These are phyloP conservation scores for Teunomyces barrocoloradensis DNA, from an alignment of 805 yeast genomes.

Conservation along the genomic window DNA sequence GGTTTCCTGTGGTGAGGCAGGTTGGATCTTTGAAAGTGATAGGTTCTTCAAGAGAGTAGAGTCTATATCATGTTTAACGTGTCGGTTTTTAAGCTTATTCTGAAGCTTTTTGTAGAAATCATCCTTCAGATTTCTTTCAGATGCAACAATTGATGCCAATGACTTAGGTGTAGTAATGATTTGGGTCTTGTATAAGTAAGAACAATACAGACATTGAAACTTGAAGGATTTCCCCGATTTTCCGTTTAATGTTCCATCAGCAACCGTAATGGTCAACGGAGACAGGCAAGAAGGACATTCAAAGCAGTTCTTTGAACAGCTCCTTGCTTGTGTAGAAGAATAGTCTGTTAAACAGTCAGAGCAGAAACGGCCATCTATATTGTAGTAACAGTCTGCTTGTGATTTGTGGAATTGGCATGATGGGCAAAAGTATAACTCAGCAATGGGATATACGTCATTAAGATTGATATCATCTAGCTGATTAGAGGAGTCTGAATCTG, in stretches of 20 bases:
- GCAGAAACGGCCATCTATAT: constrained; percentile 32
- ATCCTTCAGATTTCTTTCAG: constrained; percentile 6
- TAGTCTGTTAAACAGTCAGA: constrained; percentile 37
- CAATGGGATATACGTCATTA: constrained; percentile 13
- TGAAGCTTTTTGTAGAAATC: background rate
- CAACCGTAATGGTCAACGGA: constrained; percentile 20
- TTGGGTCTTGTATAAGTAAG: constrained; percentile 34
- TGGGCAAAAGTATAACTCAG: constrained; percentile 36
- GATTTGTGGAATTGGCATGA: constrained; percentile 33
- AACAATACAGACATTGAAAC: constrained; percentile 38
- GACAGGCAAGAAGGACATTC: constrained; percentile 36
- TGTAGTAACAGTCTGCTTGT: constrained; percentile 22
- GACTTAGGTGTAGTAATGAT: constrained; percentile 42
- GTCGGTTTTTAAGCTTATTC: background rate
- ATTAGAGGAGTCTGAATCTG: constrained; percentile 8
- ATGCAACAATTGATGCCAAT: constrained; percentile 24
- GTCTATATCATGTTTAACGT: background rate
- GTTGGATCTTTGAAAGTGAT: constrained; percentile 7
- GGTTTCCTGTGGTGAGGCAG: background rate
- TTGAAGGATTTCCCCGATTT: constrained; percentile 32
- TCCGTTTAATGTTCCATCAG: constrained; percentile 12
- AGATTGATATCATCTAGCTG: constrained; percentile 6
- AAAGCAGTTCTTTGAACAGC: constrained; percentile 40
- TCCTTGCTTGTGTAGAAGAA: constrained; percentile 18
- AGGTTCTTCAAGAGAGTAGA: constrained; percentile 7